These are phyloP conservation scores for Bremia lactucae DNA, from an alignment of 352 stramenopile genomes.

Conservation along the genomic window DNA sequence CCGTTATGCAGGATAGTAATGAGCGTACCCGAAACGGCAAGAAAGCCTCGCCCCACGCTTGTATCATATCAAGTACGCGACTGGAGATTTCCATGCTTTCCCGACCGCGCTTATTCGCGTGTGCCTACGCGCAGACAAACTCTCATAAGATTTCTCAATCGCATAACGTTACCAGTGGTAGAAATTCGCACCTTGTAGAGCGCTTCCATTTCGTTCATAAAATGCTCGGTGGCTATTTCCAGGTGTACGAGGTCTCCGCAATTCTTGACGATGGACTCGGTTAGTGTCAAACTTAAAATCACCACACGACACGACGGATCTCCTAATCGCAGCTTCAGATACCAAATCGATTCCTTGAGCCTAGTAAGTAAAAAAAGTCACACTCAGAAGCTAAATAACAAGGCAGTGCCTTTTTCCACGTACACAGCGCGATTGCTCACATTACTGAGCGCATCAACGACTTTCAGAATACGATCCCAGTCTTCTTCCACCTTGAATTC, in stretches of 20 bases:
- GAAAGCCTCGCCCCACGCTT: constrained; percentile 77
- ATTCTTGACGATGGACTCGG: constrained; percentile 70
- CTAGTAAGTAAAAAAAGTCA: constrained; percentile 1
- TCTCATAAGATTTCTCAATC: too few species aligned
- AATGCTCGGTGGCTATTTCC: constrained; percentile 54
- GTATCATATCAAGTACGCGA: constrained; percentile 63
- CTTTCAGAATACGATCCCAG: constrained; percentile 61
- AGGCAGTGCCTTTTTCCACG: neutral
- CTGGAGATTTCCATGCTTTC: constrained; percentile 65
- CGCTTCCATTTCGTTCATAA: constrained; percentile 63
- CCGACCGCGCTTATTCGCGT: constrained; percentile 52
- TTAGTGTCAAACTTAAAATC: constrained; percentile 52
- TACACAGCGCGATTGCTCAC: constrained; percentile 53
- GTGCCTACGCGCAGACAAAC: constrained; percentile 31
- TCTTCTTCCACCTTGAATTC: constrained; percentile 63
- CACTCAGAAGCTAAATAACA: neutral
- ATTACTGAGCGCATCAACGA: constrained; percentile 67
- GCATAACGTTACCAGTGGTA: neutral
- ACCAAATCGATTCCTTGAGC: constrained; percentile 65
- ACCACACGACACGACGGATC: constrained; percentile 55
- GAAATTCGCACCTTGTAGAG: constrained; percentile 39
- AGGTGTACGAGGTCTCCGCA: constrained; percentile 56
- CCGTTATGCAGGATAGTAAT: neutral
- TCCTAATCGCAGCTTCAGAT: constrained; percentile 50
- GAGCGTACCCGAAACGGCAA: constrained; percentile 36